Conservation (phyloP, 805 yeast genomes). For the Hanseniaspora jakobsenii region DNA sequence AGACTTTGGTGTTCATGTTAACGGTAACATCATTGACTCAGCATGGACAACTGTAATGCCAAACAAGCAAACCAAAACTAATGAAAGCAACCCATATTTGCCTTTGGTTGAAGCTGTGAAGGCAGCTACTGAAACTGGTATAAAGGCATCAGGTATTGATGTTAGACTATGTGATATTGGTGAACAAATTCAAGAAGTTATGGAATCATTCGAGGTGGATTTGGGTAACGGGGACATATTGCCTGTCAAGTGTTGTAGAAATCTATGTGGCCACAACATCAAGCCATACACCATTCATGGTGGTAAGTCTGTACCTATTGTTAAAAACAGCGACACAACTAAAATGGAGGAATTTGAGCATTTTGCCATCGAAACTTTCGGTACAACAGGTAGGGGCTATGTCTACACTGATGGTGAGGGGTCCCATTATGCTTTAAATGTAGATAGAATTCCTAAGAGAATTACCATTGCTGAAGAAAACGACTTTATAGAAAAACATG, state of each 20-base stretch:
- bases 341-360: slow-evolving; percentile 99
- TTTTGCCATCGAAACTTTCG: slow-evolving; percentile 96
- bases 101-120: slow-evolving; percentile 69
- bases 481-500: slow-evolving; percentile 4
- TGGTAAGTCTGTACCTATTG: slow-evolving; percentile 94
- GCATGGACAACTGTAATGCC: slow-evolving; percentile 82
- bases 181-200: slow-evolving; percentile 88
- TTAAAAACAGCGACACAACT: slow-evolving; percentile 81
- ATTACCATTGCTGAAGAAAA: slow-evolving; percentile 36
- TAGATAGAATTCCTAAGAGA: slow-evolving; percentile 40
- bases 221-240: slow-evolving; percentile 62
- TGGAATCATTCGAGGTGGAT: slow-evolving; percentile 94
- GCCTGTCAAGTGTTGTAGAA: slow-evolving; percentile 81
- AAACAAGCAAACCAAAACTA: slow-evolving; percentile 11
- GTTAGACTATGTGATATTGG: slow-evolving; percentile 92
- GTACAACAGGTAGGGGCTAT: slow-evolving; percentile 89
- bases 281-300: slow-evolving; percentile 77
- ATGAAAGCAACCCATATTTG: slow-evolving; percentile 60
- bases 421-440: slow-evolving; percentile 71
- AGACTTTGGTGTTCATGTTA: slow-evolving; percentile 91
- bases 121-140: slow-evolving; percentile 90
- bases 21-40: slow-evolving; percentile 86
- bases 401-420: slow-evolving; percentile 82
- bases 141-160: slow-evolving; percentile 87
- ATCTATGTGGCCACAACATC: slow-evolving; percentile 90